Conservation (phyloP, 2,329 filamentous ascomycete species). For the Chalaropsis thielavioides region DNA sequence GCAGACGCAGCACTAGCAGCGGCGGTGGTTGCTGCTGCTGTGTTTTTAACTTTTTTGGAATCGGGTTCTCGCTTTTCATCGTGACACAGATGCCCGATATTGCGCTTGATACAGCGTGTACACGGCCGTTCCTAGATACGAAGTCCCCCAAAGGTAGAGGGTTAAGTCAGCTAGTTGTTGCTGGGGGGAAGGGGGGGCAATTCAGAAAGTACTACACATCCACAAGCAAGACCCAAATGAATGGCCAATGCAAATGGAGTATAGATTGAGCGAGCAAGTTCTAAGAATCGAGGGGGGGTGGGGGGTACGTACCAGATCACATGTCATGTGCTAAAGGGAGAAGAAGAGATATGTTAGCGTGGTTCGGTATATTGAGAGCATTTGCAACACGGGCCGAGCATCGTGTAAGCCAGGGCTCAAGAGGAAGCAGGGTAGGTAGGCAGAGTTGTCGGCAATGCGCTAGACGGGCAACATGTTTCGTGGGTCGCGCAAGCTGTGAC, state of each 20-base stretch:
- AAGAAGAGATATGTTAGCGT: constrained; percentile 11
- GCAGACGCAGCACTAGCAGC: neutral
- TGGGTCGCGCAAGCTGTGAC: neutral
- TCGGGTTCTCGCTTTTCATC: constrained; percentile 84
- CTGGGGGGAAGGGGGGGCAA: constrained; percentile 20
- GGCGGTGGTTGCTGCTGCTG: constrained; percentile 31
- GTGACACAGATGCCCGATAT: constrained; percentile 96
- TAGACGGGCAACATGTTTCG: neutral
- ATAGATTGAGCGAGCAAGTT: neutral
- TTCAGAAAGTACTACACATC: constrained; percentile 1
- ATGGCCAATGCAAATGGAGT: neutral
- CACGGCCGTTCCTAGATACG: constrained; percentile 71
- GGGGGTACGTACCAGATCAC: constrained; percentile 59
- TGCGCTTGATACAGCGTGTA: constrained; percentile 93
- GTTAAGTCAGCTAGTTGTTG: constrained; percentile 20
- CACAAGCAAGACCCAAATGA: neutral
- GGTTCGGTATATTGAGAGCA: neutral
- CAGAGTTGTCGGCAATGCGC: neutral
- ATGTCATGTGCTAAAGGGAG: constrained; percentile 64
- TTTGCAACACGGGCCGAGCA: neutral
- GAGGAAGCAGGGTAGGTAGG: neutral
- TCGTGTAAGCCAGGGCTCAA: neutral
- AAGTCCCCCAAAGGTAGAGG: constrained; percentile 22
- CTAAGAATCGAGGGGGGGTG: neutral
- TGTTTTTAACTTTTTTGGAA: constrained; percentile 63